Percentiles rank a stretch among this genome's conserved stretches.
These are phyloP conservation scores for Hypoxylon rickii DNA, from an alignment of 495 filamentous ascomycete species.

Conservation along the genomic window DNA sequence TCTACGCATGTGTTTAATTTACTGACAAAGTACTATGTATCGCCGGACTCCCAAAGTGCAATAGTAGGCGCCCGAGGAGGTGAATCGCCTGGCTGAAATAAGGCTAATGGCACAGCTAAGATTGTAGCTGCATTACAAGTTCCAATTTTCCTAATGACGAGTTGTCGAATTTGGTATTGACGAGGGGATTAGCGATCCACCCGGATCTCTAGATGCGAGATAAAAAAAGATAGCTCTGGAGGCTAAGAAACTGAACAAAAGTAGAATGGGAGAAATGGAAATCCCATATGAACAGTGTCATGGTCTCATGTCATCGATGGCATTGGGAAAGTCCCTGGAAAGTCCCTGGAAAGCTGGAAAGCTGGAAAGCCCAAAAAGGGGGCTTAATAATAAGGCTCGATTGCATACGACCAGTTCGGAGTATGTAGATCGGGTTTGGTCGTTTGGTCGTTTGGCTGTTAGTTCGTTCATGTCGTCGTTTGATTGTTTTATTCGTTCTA, in stretches of 20 bases:
- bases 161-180: conserved; percentile 16
- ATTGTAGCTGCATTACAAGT: conserved; percentile 16
- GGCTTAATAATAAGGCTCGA: not conserved
- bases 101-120: conserved; percentile 19
- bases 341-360: not conserved
- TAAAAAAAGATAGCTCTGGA: not conserved
- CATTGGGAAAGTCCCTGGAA: conserved; percentile 7
- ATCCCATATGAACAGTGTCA: conserved; percentile 14
- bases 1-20: no score
- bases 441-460: no score
- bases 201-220: conserved; percentile 17
- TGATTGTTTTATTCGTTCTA: no score
- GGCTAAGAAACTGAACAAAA: not conserved
- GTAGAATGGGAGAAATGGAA: conserved; percentile 25
- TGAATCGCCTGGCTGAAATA: conserved; percentile 8
- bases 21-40: no score
- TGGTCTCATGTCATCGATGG: not conserved
- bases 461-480: no score
- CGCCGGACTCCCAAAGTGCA: conserved; percentile 1
- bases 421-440: no score
- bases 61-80: not conserved
- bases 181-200: conserved; percentile 11
- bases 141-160: conserved; percentile 30
- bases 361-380: no score
- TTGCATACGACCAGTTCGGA: no score